Evolutionary conservation across 1,284 basidiomycete species (phyloP), one percentile per base, ranked within the genome.

Genomic region (Moniliella sp.): DNA sequence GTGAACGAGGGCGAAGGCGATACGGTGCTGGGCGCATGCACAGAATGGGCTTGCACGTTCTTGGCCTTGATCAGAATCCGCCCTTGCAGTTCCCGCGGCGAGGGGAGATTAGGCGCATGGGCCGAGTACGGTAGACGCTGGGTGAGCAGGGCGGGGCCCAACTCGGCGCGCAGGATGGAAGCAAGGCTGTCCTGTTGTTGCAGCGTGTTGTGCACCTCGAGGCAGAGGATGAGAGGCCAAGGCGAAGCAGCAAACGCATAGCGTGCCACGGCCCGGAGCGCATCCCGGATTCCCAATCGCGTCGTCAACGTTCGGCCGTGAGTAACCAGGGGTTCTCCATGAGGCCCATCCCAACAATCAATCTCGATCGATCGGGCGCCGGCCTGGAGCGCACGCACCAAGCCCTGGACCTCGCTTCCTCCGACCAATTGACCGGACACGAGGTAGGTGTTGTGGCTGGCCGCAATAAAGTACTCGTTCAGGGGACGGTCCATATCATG

Each of bases 401-500:
- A 97, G 0, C 88, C 88, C 53, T 94, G 88, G 25, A 88, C 75
- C 0, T 88, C 93, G 41, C 80, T 84, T 33, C 78, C 75, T 2
- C 91, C 88, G 5, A 86, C 73, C 36, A 91, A 74, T 56, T 99
- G 91, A 45, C 83, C 74, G 0, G 86, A 86, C 8, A 93, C 75
- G 3, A 99, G 73, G 51, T 99, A 97, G 0, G 91, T 97, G 51
- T 99, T 97, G 57, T 97, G 91, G 18, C 82, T 88, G 11, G 81
- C 79, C 3, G 81, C 84, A 49, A 94, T 76, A 51, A 70, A 91
- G 59, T 94, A 94, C 38, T 91, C 78, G 4, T 73, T 69, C 7
- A 93, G 64, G 0, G 88, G 82, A 1, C 69, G 67, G 0, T 74
- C 75, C 81, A 93, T 64, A 37, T 79, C 72, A 31, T 75, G 70